A percentile compares a stretch with the other conserved stretches of the same genome.
phyloP scores from a whole-genome alignment of 2,329 filamentous ascomycete genomes.

The Cordyceps farinosa region DNA sequence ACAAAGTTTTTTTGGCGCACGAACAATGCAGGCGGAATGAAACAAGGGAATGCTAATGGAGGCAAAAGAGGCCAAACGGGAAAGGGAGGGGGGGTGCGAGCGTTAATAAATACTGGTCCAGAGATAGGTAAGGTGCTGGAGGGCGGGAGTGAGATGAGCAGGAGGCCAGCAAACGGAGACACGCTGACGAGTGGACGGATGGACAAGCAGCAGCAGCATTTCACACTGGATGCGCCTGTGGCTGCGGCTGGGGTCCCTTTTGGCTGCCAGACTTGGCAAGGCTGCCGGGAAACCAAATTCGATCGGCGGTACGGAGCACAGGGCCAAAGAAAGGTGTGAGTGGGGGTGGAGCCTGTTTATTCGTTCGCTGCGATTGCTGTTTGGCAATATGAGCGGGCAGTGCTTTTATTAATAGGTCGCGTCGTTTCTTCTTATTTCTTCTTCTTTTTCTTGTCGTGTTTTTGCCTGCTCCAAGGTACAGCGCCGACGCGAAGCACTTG shows the following conservation, averaged over 20 bases:
- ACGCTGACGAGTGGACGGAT: background rate
- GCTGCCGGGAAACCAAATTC: background rate
- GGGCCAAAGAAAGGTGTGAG: background rate
- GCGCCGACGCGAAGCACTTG: background rate
- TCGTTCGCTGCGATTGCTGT: background rate
- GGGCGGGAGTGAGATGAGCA: background rate
- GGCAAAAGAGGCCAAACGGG: background rate
- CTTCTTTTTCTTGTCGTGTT: background rate
- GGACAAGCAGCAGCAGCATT: too few species aligned
- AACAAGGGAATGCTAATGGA: background rate
- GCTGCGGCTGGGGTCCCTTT: too few species aligned
- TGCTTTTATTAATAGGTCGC: background rate
- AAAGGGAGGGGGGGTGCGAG: background rate
- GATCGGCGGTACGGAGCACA: background rate
- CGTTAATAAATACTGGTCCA: background rate
- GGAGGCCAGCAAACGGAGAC: background rate
- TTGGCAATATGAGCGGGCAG: background rate
- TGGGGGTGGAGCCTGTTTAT: constrained; percentile 6
- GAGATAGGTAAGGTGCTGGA: background rate
- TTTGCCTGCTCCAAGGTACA: background rate
- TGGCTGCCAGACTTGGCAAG: background rate
- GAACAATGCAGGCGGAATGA: background rate
- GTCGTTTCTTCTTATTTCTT: background rate
- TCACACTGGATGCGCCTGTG: too few species aligned
- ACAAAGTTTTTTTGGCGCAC: background rate